Evolutionary conservation across 2,329 filamentous ascomycete species (phyloP).

Genomic region (Paraconiothyrium sp.): DNA sequence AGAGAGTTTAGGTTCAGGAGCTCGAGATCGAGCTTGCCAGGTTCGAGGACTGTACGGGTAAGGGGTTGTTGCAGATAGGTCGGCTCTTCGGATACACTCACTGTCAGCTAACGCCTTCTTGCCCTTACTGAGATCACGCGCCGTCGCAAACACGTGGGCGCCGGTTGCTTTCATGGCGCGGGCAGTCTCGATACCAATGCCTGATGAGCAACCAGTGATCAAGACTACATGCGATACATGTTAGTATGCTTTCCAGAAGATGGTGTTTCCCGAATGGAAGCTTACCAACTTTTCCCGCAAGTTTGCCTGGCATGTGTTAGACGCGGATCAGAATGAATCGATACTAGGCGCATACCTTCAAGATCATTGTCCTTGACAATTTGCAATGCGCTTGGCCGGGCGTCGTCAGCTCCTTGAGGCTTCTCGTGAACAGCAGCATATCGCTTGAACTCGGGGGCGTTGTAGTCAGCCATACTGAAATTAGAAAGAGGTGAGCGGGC

Average conservation of each 20-base stretch:
- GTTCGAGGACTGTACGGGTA: constrained; percentile 23
- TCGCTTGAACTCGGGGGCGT: constrained; percentile 21
- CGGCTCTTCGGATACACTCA: background rate
- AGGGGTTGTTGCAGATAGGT: background rate
- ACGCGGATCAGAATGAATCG: background rate
- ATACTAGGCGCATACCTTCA: constrained; percentile 11
- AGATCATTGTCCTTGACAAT: constrained; percentile 50
- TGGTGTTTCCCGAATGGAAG: background rate
- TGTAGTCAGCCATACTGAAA: constrained; percentile 13
- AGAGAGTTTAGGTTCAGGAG: constrained; percentile 30
- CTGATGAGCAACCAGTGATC: constrained; percentile 37
- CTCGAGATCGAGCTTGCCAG: constrained; percentile 23
- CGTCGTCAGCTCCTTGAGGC: constrained; percentile 46
- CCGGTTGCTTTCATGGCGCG: constrained; percentile 57
- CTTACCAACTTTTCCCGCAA: constrained; percentile 34
- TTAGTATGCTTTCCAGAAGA: background rate
- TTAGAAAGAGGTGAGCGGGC: background rate
- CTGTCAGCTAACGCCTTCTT: constrained; percentile 21
- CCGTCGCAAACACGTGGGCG: constrained; percentile 57
- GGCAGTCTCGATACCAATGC: constrained; percentile 38
- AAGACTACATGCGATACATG: constrained; percentile 18
- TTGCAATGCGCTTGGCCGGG: constrained; percentile 52
- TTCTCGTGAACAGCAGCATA: constrained; percentile 28
- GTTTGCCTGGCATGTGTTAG: constrained; percentile 30
- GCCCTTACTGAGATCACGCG: constrained; percentile 48